A percentile compares a stretch with the other conserved stretches of the same genome.
These are phyloP conservation scores for Grosmannia huntii DNA, from an alignment of 2,329 filamentous ascomycete species.

Conservation along the genomic window DNA sequence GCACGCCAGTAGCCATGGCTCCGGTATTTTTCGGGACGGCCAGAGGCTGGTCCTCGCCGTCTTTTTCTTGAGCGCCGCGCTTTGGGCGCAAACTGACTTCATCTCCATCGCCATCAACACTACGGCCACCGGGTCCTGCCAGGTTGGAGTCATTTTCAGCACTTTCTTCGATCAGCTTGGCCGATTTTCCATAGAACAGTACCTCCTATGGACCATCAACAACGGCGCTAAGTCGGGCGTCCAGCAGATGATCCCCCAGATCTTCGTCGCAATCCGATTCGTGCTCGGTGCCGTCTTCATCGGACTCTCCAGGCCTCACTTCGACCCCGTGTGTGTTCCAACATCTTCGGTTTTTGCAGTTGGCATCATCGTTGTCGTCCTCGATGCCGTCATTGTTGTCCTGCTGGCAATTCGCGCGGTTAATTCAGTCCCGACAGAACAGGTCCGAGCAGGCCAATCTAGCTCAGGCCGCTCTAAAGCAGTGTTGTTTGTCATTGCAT, in stretches of 20 bases:
- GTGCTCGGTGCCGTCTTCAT: constrained; percentile 41
- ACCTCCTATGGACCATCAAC: constrained; percentile 37
- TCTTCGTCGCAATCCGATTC: constrained; percentile 33
- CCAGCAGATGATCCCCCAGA: constrained; percentile 30
- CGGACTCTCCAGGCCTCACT: constrained; percentile 39
- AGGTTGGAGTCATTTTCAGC: constrained; percentile 37
- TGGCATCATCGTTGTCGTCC: constrained; percentile 29
- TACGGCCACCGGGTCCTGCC: constrained; percentile 31
- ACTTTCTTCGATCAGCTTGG: constrained; percentile 45
- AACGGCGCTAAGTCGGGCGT: constrained; percentile 19
- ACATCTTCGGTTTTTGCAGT: constrained; percentile 30
- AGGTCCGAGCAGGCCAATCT: constrained; percentile 17
- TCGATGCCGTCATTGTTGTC: constrained; percentile 32
- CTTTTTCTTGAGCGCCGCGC: constrained; percentile 36
- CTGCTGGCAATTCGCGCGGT: constrained; percentile 29
- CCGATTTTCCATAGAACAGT: constrained; percentile 40
- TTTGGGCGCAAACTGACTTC: constrained; percentile 43
- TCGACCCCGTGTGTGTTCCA: constrained; percentile 39
- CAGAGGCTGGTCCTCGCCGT: constrained; percentile 51
- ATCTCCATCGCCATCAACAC: constrained; percentile 33
- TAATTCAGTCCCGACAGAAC: constrained; percentile 22
- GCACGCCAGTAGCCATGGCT: constrained; percentile 32
- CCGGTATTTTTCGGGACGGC: constrained; percentile 39
- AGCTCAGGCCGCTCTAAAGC: constrained; percentile 24
- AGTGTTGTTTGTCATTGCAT: constrained; percentile 27